Evolutionary conservation across 148 eudicot species (phyloP), one percentile per base, ranked within the genome.

Genomic region (Chenopodium quinoa): DNA sequence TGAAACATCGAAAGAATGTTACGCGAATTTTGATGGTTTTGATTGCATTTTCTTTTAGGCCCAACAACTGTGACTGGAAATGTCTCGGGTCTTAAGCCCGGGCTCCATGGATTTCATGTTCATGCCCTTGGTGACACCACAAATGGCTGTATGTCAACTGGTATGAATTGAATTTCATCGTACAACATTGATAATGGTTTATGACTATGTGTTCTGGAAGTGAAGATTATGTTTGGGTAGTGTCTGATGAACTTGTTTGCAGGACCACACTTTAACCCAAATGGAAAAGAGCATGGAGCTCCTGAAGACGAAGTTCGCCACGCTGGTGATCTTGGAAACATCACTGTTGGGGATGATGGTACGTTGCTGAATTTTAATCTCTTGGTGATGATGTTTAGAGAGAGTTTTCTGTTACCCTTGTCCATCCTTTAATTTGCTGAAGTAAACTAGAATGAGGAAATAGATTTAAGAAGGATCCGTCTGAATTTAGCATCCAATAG

Each of bases 61-160:
- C 92, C 97, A 79, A 96, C 99, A 58, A 89, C 93, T 48, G 94
- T 96, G 54, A 88, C 90, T 40, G 99, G 98, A 84, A 88, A 79
- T 63, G 75, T 96, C 82, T 83, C 94, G 82, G 99, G 99, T 78
- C 98, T 96, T 31, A 91, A 79, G 79, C 94, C 98, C 64, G 99
- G 99, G 69, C 95, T 88, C 74, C 99, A 95, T 85, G 99, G 99
- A 82, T 95, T 95, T 80, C 99, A 95, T 79, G 99, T 95, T 75
- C 99, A 96, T 87, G 95, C 98, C 72, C 93, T 96, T 82, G 99
- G 99, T 85, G 99, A 96, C 88, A 96, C 99, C 64, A 93, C 99
- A 66, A 96, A 96, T 71, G 99, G 99, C 52, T 96, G 99, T 88
- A 88, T 96, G 94, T 96, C 99, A 80, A 96, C 99, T 79, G 99